Evolutionary conservation across 2,329 filamentous ascomycete species (phyloP), one percentile per base, ranked within the genome.

Genomic region (Colletotrichum sp.): DNA sequence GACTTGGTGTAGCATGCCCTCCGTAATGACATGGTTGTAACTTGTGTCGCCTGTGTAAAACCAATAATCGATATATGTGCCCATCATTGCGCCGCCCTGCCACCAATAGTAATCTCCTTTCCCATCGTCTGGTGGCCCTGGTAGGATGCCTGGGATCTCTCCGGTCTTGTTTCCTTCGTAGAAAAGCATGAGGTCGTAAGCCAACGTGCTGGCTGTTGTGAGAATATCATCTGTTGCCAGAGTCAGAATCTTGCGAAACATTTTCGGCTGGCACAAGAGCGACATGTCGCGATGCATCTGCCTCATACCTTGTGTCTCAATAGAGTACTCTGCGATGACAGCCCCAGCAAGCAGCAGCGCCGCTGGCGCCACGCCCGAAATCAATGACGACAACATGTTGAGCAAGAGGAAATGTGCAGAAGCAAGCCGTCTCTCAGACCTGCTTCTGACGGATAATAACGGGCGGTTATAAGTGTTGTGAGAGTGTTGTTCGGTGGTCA

Each of bases 21-120:
- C 81, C 67, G 87, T 91, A 7, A 89, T 83, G 30, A 89, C 82
- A 24, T 87, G 80, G 79, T 93, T 93, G 83, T 93, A 93, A 26
- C 87, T 87, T 0, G 82, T 80, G 81, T 93, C 91, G 70, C 90
- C 91, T 1, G 91, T 93, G 73, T 89, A 88, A 77, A 89, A 88
- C 90, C 91, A 93, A 81, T 93, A 93, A 81, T 93, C 91, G 74
- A 94, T 88, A 77, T 93, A 81, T 2, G 90, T 89, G 79, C 91
- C 89, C 85, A 92, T 93, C 85, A 94, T 87, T 55, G 89, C 89
- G 76, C 90, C 89, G 18, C 88, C 90, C 82, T 93, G 91, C 92
- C 92, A 94, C 92, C 92, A 94, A 85, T 93, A 93, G 80, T 91
- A 91, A 61, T 84, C 83, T 28, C 87, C 87, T 3, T 30, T 65